Conservation (phyloP, 1,284 basidiomycete species). For the Pisolithus thermaeus region DNA sequence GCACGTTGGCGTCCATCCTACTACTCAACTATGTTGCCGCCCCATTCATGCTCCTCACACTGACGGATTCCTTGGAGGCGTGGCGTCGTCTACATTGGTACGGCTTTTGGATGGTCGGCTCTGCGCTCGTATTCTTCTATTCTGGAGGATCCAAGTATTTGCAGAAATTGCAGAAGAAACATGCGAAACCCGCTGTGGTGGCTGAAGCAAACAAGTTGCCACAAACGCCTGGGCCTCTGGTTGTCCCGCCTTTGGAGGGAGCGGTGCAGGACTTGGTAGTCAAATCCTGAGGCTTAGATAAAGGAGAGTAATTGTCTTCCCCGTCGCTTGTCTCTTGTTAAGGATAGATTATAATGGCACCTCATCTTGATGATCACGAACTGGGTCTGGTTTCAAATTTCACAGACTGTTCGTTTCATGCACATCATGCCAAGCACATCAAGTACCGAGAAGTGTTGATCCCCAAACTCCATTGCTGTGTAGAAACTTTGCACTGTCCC, state of each 20-base stretch:
- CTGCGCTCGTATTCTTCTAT: constrained; percentile 62
- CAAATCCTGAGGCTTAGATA: constrained; percentile 5
- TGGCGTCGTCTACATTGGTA: constrained; percentile 82
- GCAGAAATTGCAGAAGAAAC: constrained; percentile 43
- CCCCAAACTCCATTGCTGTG: too few relatives aligned
- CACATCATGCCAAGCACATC: too few relatives aligned
- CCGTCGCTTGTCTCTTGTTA: too few relatives aligned
- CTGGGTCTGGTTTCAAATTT: too few relatives aligned
- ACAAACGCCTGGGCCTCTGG: constrained; percentile 1
- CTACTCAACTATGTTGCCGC: constrained; percentile 79
- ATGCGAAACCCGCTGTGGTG: constrained; percentile 5
- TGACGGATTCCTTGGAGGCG: constrained; percentile 54
- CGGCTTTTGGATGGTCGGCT: constrained; percentile 68
- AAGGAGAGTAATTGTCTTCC: background rate
- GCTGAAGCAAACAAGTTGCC: background rate
- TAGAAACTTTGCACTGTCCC: too few relatives aligned
- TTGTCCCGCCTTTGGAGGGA: constrained; percentile 10
- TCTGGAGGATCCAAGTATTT: constrained; percentile 50
- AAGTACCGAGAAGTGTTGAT: too few relatives aligned
- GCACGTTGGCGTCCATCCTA: constrained; percentile 51
- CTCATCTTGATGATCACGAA: too few relatives aligned
- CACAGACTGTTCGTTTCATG: too few relatives aligned
- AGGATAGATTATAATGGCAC: too few relatives aligned
- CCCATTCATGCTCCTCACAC: constrained; percentile 82
- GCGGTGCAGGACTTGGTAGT: constrained; percentile 5